Base-by-base conservation (phyloP, 257 asterid species). In the Solanum raphanifolium region DNA sequence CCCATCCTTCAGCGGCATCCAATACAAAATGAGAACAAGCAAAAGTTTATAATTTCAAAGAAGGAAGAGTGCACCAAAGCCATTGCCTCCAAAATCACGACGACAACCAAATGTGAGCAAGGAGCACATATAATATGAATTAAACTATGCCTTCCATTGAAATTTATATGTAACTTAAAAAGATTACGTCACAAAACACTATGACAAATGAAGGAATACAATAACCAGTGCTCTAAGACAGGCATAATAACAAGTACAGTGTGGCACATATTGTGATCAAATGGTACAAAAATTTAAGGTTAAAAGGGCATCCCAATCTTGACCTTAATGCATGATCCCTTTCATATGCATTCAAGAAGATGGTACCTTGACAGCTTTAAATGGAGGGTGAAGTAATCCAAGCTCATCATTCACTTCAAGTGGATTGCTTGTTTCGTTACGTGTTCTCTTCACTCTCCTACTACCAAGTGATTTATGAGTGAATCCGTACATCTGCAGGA, bases 401-500 rank as follows among this genome's bases (percentile, higher is more conserved):
- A 90, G 93, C 74, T 93, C 94, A 76, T 94, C 98, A 72, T 71
- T 87, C 89, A 88, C 90, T 55, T 94, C 96, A 84, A 94, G 94
- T n/a, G 98, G 98, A 89, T 95, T 95, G 87, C 88, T 91, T 8
- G 95, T 93, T 88, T 94, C 98, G 0, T 95, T 94, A 52, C 98
- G 90, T 7, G 82, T 93, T 87, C 95, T 95, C 93, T 88, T 90
- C 84, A 96, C 97, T 69, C 91, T 90, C 89, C 95, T 89, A 89
- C 97, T 94, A 1, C 89, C 93, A 31, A 96, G 93, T 7, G 97
- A 83, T 84, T 89, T 92, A 89, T 96, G 99, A 21, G 93, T 86
- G 83, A 95, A 96, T 6, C 99, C 99, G 68, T 96, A 96, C 93
- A 95, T 94, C 89, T 95, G 98, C 83, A 96, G 92, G 36, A 96